Evolutionary conservation across 768 basidiomycete genomes (phyloP), one percentile per base, ranked within the genome.

Genomic region (Boletus subparvulus): DNA sequence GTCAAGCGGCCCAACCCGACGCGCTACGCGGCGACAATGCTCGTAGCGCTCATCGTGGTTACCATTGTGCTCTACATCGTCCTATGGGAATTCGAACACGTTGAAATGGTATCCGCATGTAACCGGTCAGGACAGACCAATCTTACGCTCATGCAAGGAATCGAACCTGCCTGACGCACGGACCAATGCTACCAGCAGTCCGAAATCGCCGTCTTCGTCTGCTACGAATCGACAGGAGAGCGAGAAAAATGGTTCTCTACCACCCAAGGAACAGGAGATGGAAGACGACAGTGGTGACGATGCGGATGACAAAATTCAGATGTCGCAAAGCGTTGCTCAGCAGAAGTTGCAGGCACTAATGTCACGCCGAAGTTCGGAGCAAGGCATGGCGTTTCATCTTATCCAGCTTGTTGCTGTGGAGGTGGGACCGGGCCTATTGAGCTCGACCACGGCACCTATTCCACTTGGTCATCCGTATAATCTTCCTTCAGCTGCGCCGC

Each of bases 251-350:
- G 81, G 78, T 7, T 87, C 89, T 59, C 75, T 85, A 10, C 83
- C 80, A 6, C 89, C 87, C 1, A 75, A 80, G 53, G 85, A 78
- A 21, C 75, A 76, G 61, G 88, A 89, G 67, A 72, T 90, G 76
- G 89, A 90, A 57, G 77, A 78, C 44, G 77, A 78, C 44, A 84
- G 79, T 54, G 83, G 76, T 17, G 79, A 75, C 42, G 77, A 84
- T 17, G 74, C 72, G 2, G 81, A 79, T 1, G 76, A 81, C 62
- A 73, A 69, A 24, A 76, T 87, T 32, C 78, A 82, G 62, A 71
- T 89, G 21, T 85, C 88, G 26, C 78, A 77, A 68, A 88, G 87
- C 48, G 78, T 87, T 33, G 90, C 87, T 13, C 84, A 90, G 62
- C 82, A 86, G 72, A 83, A 78, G 70, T 64, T 91, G 55, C 82